phyloP scores from a whole-genome alignment of 129 eudicot genomes.

The Pittosporum tobira region DNA sequence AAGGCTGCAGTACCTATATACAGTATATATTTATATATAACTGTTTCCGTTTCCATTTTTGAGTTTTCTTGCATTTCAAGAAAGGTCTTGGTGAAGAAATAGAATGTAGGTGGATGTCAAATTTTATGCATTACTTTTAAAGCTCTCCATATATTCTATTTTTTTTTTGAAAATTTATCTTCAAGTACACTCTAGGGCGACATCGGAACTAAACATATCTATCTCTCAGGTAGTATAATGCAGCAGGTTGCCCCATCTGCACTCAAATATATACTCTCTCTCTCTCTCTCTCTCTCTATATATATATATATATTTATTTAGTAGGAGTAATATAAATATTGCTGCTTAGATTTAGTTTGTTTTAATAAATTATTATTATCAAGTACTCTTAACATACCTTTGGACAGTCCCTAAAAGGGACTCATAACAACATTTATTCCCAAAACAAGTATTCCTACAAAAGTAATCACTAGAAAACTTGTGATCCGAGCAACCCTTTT shows the following conservation, averaged over 20 bases:
- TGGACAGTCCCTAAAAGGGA: conserved; percentile 3
- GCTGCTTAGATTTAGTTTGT: conserved; percentile 1
- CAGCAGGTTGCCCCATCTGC: conserved; percentile 50
- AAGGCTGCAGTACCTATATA: no score
- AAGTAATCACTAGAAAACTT: conserved; percentile 26
- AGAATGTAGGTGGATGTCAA: conserved; percentile 3
- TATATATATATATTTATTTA: conserved; percentile 14
- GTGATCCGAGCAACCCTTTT: conserved; percentile 33
- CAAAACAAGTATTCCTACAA: conserved; percentile 13
- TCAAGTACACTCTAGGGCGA: conserved; percentile 42
- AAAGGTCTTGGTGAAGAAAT: conserved; percentile 18
- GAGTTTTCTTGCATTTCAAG: conserved; percentile 21
- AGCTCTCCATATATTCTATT: background rate
- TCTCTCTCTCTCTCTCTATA: background rate
- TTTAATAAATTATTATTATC: background rate
- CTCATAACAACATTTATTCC: conserved; percentile 14
- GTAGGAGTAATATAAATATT: no score
- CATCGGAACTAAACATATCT: conserved; percentile 31
- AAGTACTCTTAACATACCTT: conserved; percentile 2
- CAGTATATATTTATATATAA: no score
- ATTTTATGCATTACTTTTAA: conserved; percentile 4
- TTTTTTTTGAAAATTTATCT: conserved; percentile 23
- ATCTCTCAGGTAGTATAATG: conserved; percentile 7
- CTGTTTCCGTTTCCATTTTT: background rate
- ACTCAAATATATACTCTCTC: conserved; percentile 27